Evolutionary conservation across 2,329 filamentous ascomycete genomes (phyloP).

Genomic region (Colletotrichum scovillei): DNA sequence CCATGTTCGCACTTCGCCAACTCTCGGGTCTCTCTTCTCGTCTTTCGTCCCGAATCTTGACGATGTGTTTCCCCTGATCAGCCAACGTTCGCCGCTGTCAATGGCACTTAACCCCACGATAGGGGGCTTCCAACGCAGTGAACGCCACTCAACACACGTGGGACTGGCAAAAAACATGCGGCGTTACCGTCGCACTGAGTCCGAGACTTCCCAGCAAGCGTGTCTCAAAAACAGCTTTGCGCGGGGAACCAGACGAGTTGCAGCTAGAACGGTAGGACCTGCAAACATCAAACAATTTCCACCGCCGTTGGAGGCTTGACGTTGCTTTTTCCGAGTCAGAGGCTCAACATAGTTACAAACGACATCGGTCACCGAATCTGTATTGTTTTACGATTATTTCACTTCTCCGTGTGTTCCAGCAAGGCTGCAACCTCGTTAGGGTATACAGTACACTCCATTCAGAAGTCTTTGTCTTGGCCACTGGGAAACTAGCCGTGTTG

Average conservation of each 20-base stretch:
- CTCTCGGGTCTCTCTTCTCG: neutral
- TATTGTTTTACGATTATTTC: neutral
- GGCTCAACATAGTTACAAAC: neutral
- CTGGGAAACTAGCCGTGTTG: neutral
- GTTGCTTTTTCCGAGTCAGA: conserved; percentile 29
- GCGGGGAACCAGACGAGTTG: conserved; percentile 2
- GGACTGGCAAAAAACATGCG: neutral
- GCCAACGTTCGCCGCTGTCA: neutral
- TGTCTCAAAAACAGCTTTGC: conserved; percentile 4
- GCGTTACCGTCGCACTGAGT: conserved; percentile 8
- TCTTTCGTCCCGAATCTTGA: neutral
- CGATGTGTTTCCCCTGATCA: neutral
- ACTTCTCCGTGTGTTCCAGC: neutral
- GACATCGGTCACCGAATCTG: conserved; percentile 10
- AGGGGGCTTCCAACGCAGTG: conserved; percentile 1
- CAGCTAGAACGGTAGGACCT: neutral
- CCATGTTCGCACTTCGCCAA: neutral
- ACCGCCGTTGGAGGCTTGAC: conserved; percentile 12
- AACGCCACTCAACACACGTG: neutral
- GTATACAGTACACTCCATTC: neutral
- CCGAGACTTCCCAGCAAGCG: neutral
- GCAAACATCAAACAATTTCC: conserved; percentile 24
- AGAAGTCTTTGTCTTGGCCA: neutral
- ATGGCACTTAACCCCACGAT: neutral
- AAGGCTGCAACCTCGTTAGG: conserved; percentile 20